Evolutionary conservation across 352 stramenopile species (phyloP).

Genomic region (Pythium volutum): DNA sequence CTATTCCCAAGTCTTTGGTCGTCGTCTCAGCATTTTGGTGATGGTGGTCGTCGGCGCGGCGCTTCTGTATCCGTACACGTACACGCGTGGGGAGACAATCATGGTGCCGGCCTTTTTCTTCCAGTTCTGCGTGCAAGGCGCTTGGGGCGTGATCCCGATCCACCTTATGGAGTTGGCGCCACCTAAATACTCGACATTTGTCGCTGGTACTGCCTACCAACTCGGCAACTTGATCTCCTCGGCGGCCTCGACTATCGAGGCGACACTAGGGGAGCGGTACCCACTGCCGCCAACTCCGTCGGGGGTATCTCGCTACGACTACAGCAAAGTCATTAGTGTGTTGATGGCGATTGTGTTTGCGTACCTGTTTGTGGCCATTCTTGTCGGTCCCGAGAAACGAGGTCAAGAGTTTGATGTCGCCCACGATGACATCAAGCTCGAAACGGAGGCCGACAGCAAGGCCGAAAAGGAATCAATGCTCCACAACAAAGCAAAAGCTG

Average conservation of each 20-base stretch:
- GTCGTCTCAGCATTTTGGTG: conserved; percentile 42
- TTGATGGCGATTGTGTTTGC: conserved; percentile 48
- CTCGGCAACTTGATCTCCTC: conserved; percentile 57
- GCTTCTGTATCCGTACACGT: conserved; percentile 54
- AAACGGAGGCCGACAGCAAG: neutral
- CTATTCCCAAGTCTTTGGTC: conserved; percentile 55
- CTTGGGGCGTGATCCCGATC: conserved; percentile 56
- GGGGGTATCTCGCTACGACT: conserved; percentile 37
- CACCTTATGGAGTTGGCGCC: conserved; percentile 58
- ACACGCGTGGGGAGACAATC: conserved; percentile 22
- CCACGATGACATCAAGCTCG: conserved; percentile 4
- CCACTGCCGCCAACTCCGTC: conserved; percentile 31
- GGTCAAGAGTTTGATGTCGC: conserved; percentile 46
- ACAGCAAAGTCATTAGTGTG: conserved; percentile 48
- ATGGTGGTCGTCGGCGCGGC: conserved; percentile 31
- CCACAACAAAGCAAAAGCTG: conserved; percentile 2
- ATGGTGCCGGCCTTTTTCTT: conserved; percentile 42
- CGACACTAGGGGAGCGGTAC: conserved; percentile 42
- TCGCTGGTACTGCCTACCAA: conserved; percentile 50
- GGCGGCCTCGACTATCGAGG: conserved; percentile 48
- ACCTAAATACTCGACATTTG: conserved; percentile 44
- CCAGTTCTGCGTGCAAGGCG: conserved; percentile 50
- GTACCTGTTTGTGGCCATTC: conserved; percentile 41
- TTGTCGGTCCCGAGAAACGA: conserved; percentile 44
- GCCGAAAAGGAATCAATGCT: no score